Conservation (phyloP, 2,329 filamentous ascomycete species). For the Diaporthe aspalathi region DNA sequence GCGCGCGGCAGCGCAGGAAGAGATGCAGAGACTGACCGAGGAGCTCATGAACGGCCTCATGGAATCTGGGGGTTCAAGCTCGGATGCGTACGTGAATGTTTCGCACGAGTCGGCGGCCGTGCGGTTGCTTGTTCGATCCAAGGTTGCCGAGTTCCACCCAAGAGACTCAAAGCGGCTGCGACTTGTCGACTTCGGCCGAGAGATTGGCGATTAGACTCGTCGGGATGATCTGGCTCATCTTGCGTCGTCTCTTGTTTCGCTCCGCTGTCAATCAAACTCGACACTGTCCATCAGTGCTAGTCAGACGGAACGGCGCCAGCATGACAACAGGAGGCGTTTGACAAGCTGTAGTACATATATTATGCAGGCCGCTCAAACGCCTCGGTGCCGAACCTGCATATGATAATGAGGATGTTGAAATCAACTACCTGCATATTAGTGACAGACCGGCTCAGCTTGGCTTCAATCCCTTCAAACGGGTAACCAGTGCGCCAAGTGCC, state of each 20-base stretch:
- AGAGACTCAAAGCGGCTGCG: constrained; percentile 69
- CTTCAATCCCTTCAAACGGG: neutral
- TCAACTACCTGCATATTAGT: constrained; percentile 3
- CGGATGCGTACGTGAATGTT: constrained; percentile 69
- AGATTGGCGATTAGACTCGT: constrained; percentile 63
- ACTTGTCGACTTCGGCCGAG: constrained; percentile 73
- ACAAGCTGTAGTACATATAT: constrained; percentile 26
- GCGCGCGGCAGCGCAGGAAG: constrained; percentile 61
- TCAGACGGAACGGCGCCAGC: constrained; percentile 14
- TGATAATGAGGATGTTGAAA: neutral
- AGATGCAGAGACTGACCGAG: constrained; percentile 71
- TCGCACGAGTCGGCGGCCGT: constrained; percentile 70
- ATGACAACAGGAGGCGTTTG: constrained; percentile 30
- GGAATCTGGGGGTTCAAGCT: constrained; percentile 64
- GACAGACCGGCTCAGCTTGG: constrained; percentile 8
- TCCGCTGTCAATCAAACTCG: constrained; percentile 34
- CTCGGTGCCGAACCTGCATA: constrained; percentile 6
- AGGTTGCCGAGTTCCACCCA: constrained; percentile 75
- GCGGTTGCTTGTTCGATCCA: constrained; percentile 72
- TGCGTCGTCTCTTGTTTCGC: constrained; percentile 10
- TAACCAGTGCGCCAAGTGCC: neutral
- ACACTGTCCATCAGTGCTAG: constrained; percentile 33
- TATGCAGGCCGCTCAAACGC: constrained; percentile 20
- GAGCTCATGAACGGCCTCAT: constrained; percentile 69
- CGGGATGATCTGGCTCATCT: constrained; percentile 25